Evolutionary conservation across 2,329 filamentous ascomycete genomes (phyloP), one percentile per base, ranked within the genome.

Genomic region (Talaromyces sp.): DNA sequence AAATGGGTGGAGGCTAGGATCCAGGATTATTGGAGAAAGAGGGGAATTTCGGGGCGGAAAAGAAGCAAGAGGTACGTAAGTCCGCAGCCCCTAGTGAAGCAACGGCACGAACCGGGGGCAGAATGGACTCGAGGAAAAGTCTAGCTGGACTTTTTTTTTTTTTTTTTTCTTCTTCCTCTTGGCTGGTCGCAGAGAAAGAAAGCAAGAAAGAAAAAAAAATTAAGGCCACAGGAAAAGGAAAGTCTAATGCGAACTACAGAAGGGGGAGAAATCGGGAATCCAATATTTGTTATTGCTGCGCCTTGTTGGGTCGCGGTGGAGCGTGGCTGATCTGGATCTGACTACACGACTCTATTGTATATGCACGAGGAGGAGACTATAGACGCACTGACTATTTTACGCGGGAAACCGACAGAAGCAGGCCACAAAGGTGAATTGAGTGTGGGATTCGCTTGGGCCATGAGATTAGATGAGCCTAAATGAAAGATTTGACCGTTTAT

Each of bases 221-320:
- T 10, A 36, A 36, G n/a, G 16, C n/a, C 8, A 36, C 9, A 10
- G 16, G 9, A 16, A 36, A 36, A 8, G 33, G 4, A 40, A n/a
- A 17, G 10, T 10, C 17, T 17, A n/a, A n/a, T n/a, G n/a, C 17
- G 3, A 29, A 35, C 13, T 20, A 33, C 9, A 32, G 14, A 44
- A 44, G 47, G 47, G 27, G 45, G n/a, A 50, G 46, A 49, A 29
- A 46, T 49, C 46, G 58, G 42, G 41, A 49, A 24, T 19, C 29
- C 50, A 27, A 27, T 41, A n/a, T 44, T 17, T 29, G n/a, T 56
- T 40, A 47, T 51, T 58, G 58, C 60, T 63, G 62, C 62, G 62
- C 62, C 62, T 55, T 63, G 60, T 60, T 61, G 59, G 56, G 60
- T 58, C 59, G 57, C 56, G 57, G 56, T 60, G 57, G 58, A 60